Conservation (phyloP, 2,329 filamentous ascomycete species). For the Helotiales sp. region DNA sequence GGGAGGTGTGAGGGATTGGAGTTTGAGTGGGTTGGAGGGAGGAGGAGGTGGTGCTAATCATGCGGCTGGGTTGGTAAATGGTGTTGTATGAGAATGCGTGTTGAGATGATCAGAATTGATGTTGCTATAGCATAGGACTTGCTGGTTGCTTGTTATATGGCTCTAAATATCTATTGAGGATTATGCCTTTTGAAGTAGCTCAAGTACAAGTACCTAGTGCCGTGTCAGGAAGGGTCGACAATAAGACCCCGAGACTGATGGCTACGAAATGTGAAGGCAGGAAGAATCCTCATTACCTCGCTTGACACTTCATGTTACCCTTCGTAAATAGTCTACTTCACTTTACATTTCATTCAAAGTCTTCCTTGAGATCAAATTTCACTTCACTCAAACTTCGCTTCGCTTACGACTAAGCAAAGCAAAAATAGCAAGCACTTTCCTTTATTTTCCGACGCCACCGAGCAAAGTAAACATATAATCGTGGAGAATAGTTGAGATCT, state of each 20-base stretch:
- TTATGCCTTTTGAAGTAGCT: not conserved
- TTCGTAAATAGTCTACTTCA: too few species aligned
- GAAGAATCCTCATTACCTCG: too few species aligned
- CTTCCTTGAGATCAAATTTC: not conserved
- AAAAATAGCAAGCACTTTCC: not conserved
- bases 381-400: not conserved
- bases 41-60: slow-evolving; percentile 16
- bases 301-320: too few species aligned
- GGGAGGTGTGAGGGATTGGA: slow-evolving; percentile 86
- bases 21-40: slow-evolving; percentile 25
- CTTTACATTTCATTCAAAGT: not conserved
- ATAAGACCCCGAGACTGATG: too few species aligned
- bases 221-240: too few species aligned
- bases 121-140: not conserved
- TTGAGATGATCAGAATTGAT: not conserved
- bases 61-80: slow-evolving; percentile 37
- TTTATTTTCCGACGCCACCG: not conserved
- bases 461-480: not conserved
- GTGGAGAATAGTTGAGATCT: slow-evolving; percentile 4
- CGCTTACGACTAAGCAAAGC: not conserved
- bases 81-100: slow-evolving; percentile 22
- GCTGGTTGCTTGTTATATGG: not conserved
- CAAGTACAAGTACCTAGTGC: too few species aligned
- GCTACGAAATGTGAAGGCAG: too few species aligned
- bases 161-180: not conserved